phyloP scores from a whole-genome alignment of 2,329 filamentous ascomycete genomes.

The Cordyceps pruinosa region DNA sequence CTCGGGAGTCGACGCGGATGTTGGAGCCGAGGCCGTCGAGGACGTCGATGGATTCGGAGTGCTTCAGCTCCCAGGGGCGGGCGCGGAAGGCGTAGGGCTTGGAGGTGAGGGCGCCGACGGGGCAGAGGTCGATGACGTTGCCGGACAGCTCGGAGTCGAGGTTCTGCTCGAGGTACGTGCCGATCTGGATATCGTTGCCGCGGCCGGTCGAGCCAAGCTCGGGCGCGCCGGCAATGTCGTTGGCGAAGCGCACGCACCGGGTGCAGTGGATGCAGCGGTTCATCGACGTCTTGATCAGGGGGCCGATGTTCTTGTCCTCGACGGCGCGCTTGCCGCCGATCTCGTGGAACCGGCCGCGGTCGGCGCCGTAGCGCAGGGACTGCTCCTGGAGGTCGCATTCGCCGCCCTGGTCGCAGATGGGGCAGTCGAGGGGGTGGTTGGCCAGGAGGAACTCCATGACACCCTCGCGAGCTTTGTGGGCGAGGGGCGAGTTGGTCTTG shows the following conservation, averaged over 20 bases:
- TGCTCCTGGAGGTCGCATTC: constrained; percentile 99
- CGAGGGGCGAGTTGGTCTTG: constrained; percentile 92
- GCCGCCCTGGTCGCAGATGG: constrained; percentile 96
- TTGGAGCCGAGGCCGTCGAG: constrained; percentile 89
- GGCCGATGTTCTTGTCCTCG: constrained; percentile 99
- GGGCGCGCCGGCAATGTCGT: constrained; percentile 91
- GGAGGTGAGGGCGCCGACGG: constrained; percentile 90
- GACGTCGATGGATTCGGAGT: constrained; percentile 93
- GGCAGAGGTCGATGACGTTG: constrained; percentile 97
- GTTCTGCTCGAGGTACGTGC: constrained; percentile 92
- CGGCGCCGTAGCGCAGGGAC: constrained; percentile 96
- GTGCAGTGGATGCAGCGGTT: constrained; percentile 99
- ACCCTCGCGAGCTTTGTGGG: constrained; percentile 96
- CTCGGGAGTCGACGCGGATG: constrained; percentile 87
- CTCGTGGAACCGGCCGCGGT: constrained; percentile 96
- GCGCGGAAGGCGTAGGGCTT: constrained; percentile 98
- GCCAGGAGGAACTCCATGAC: constrained; percentile 98
- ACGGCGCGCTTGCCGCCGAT: constrained; percentile 92
- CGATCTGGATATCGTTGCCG: constrained; percentile 96
- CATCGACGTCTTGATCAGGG: constrained; percentile 98
- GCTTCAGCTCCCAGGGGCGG: constrained; percentile 93
- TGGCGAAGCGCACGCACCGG: constrained; percentile 93
- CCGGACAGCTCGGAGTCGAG: constrained; percentile 91
- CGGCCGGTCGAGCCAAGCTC: constrained; percentile 91
- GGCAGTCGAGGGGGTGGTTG: constrained; percentile 93